These are phyloP conservation scores for Pseudozyma tsukubaensis DNA, from an alignment of 1,284 basidiomycete genomes.

Conservation along the genomic window DNA sequence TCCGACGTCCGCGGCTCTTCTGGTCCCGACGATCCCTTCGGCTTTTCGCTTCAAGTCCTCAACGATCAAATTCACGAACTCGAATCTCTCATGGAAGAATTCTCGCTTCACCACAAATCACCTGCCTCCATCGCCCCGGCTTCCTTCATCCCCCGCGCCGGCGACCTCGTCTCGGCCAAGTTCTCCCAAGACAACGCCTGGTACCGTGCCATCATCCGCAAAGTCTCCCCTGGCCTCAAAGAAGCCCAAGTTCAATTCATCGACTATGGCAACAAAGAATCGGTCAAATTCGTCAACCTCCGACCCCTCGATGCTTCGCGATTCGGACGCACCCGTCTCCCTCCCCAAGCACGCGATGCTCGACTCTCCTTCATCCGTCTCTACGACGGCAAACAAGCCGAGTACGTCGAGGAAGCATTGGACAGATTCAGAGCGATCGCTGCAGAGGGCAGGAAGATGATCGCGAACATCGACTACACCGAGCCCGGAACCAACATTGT, in stretches of 20 bases:
- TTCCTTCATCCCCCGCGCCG: conserved; percentile 78
- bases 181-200: conserved; percentile 69
- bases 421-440: conserved; percentile 56
- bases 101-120: conserved; percentile 72
- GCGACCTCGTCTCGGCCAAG: conserved; percentile 85
- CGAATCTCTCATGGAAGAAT: conserved; percentile 92
- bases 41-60: conserved; percentile 87
- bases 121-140: conserved; percentile 64
- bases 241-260: conserved; percentile 51
- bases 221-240: conserved; percentile 43
- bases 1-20: conserved; percentile 79
- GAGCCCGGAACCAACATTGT: conserved; percentile 42
- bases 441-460: conserved; percentile 59
- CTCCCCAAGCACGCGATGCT: conserved; percentile 53
- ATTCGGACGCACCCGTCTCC: conserved; percentile 50
- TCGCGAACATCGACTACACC: conserved; percentile 61
- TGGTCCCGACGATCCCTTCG: conserved; percentile 78
- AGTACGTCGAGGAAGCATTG: conserved; percentile 59
- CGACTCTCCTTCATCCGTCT: conserved; percentile 58
- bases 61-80: conserved; percentile 72
- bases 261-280: conserved; percentile 62
- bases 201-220: conserved; percentile 60
- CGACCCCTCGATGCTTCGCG: conserved; percentile 52
- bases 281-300: conserved; percentile 47
- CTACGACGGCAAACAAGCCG: conserved; percentile 53